Evolutionary conservation across 2,329 filamentous ascomycete genomes (phyloP).

Genomic region (Aspergillus fumigatus): DNA sequence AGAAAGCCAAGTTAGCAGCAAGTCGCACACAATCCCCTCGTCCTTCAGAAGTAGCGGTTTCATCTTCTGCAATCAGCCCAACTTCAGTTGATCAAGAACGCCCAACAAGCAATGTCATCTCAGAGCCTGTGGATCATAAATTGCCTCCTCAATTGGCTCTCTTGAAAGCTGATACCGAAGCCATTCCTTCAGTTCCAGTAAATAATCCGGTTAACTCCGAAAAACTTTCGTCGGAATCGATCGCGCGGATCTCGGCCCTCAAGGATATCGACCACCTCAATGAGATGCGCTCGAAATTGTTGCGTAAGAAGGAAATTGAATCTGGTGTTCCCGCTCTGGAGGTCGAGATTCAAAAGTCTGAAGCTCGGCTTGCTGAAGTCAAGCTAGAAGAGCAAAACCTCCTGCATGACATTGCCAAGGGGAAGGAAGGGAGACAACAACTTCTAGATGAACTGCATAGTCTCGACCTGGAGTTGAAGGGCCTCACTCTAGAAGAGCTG

Average conservation of each 20-base stretch:
- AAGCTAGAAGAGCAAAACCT: slow-evolving; percentile 38
- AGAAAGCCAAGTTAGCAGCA: slow-evolving; percentile 38
- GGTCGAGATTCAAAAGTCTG: slow-evolving; percentile 39
- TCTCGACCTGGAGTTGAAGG: slow-evolving; percentile 46
- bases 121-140: not conserved
- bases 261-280: slow-evolving; percentile 19
- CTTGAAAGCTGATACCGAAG: not conserved
- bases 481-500: slow-evolving; percentile 42
- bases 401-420: slow-evolving; percentile 43
- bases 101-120: not conserved
- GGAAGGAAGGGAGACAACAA: slow-evolving; percentile 38
- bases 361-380: slow-evolving; percentile 28
- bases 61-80: slow-evolving; percentile 14
- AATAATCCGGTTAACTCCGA: slow-evolving; percentile 1
- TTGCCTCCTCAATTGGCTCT: not conserved
- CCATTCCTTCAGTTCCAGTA: not conserved
- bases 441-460: slow-evolving; percentile 47
- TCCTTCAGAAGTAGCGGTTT: slow-evolving; percentile 18
- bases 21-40: slow-evolving; percentile 35
- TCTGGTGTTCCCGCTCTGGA: slow-evolving; percentile 44
- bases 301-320: slow-evolving; percentile 47
- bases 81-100: slow-evolving; percentile 7
- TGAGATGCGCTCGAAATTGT: slow-evolving; percentile 33
- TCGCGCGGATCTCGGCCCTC: not conserved
- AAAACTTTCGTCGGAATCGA: not conserved